Evolutionary conservation across 2,329 filamentous ascomycete species (phyloP).

Genomic region (Alternaria triticimaculans): DNA sequence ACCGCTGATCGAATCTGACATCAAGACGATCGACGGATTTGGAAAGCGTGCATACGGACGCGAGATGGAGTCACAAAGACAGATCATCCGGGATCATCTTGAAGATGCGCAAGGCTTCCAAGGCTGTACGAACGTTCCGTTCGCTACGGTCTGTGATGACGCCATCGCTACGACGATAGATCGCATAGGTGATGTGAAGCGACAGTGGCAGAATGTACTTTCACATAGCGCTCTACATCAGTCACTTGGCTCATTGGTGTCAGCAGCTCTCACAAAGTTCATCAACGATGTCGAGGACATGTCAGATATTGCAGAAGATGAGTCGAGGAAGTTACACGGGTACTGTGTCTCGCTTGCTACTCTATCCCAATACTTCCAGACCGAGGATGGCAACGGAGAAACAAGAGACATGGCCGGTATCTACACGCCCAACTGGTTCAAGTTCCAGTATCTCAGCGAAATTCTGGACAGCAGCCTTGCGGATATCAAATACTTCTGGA

Average conservation of each 20-base stretch:
- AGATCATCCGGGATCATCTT: conserved; percentile 66
- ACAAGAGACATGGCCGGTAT: conserved; percentile 64
- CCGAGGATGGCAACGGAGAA: conserved; percentile 49
- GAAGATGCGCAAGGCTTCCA: conserved; percentile 69
- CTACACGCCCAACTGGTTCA: conserved; percentile 69
- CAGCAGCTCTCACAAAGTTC: conserved; percentile 64
- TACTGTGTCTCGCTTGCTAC: conserved; percentile 64
- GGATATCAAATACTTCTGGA: conserved; percentile 71
- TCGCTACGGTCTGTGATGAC: conserved; percentile 65
- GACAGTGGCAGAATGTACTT: conserved; percentile 64
- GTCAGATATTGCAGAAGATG: conserved; percentile 68
- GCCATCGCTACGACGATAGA: conserved; percentile 65
- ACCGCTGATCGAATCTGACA: conserved; percentile 60
- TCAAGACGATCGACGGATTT: conserved; percentile 64
- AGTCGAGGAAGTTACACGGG: conserved; percentile 64
- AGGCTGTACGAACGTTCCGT: conserved; percentile 65
- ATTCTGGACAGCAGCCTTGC: conserved; percentile 68
- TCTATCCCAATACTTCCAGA: conserved; percentile 64
- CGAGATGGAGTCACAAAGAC: conserved; percentile 70
- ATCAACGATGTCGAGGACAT: conserved; percentile 68
- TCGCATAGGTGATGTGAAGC: conserved; percentile 63
- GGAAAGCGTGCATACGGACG: conserved; percentile 67
- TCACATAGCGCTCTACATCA: conserved; percentile 68
- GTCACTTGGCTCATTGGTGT: conserved; percentile 65
- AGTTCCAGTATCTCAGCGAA: conserved; percentile 69